Evolutionary conservation across 345 rosid genomes (phyloP), one percentile per base, ranked within the genome.

Genomic region (Erodium maritimum): DNA sequence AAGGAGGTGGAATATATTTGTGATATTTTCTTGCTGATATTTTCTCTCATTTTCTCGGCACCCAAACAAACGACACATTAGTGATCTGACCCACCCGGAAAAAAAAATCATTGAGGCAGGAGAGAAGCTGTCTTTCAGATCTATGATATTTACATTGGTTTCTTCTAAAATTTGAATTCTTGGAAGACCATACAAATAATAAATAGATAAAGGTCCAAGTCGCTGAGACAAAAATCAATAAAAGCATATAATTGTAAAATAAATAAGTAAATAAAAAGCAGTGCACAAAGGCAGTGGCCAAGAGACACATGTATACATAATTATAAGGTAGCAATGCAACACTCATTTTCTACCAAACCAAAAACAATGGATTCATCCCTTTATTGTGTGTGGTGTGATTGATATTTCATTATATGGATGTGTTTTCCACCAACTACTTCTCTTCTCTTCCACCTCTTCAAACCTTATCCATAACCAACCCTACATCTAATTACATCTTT

Each of bases 351-450:
- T 61, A 69, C 74, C 79, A 71, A 74, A 66, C 64, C 46, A 6
- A 37, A 37, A 37, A 5, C 46, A 37, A 37, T 37, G 37, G 48
- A 56, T 66, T 64, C 34, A 55, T 63, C 58, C 51, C 50, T 57
- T 56, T 68, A 19, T 71, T 37, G 10, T 56, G 70, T 71, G 75
- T 25, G 33, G 33, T 25, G 7, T 25, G 33, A 25, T 25, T 25
- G 33, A 25, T 25, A 25, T 25, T 62, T 67, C 42, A 45, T 66
- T 61, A 57, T 69, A 75, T 60, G 66, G 77, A 72, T 67, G 72
- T 62, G 56, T 65, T 55, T 69, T 65, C 73, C 69, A 78, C 79
- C 82, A 72, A 78, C 82, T 75, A 37, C 46, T 11, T 3, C 46
- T 11, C 46, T 11, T 3, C 46, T 11, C 6, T 37, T 37, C 69